These are phyloP conservation scores for Ramularia collo-cygni DNA, from an alignment of 2,329 filamentous ascomycete genomes.

Conservation along the genomic window DNA sequence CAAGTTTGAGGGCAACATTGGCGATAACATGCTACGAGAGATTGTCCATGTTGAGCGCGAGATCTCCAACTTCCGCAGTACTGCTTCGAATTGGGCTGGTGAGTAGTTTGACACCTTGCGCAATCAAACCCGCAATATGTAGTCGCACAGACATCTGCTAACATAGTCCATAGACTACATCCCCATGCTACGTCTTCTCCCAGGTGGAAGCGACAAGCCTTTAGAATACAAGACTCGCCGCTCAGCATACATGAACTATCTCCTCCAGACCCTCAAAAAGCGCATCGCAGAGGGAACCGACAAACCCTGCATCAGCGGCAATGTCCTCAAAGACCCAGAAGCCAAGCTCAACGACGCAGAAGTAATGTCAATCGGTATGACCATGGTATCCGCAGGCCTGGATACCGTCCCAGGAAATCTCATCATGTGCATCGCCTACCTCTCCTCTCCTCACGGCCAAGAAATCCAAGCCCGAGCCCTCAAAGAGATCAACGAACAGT, in stretches of 20 bases:
- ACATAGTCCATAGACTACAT: slow-evolving; percentile 68
- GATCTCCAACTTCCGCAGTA: slow-evolving; percentile 69
- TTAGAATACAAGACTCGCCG: slow-evolving; percentile 60
- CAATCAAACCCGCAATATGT: no score
- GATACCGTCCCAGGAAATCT: slow-evolving; percentile 76
- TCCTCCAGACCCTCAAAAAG: slow-evolving; percentile 55
- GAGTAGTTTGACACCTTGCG: no score
- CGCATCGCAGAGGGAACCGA: slow-evolving; percentile 57
- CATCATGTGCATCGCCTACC: slow-evolving; percentile 71
- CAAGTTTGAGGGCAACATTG: slow-evolving; percentile 63
- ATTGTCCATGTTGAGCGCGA: slow-evolving; percentile 70
- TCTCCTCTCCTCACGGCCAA: slow-evolving; percentile 61
- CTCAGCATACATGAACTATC: slow-evolving; percentile 56
- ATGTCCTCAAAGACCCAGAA: slow-evolving; percentile 63
- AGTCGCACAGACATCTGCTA: no score
- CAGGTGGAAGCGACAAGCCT: slow-evolving; percentile 56
- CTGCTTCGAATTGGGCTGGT: slow-evolving; percentile 65
- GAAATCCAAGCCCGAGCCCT: slow-evolving; percentile 64
- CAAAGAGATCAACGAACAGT: slow-evolving; percentile 61
- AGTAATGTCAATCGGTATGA: slow-evolving; percentile 72
- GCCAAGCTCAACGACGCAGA: slow-evolving; percentile 65
- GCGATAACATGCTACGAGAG: slow-evolving; percentile 62
- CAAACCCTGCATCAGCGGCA: slow-evolving; percentile 62
- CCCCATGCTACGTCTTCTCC: slow-evolving; percentile 61
- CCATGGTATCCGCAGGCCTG: slow-evolving; percentile 73